These are phyloP conservation scores for Pyrenophora seminiperda DNA, from an alignment of 2,329 filamentous ascomycete species.

Conservation along the genomic window DNA sequence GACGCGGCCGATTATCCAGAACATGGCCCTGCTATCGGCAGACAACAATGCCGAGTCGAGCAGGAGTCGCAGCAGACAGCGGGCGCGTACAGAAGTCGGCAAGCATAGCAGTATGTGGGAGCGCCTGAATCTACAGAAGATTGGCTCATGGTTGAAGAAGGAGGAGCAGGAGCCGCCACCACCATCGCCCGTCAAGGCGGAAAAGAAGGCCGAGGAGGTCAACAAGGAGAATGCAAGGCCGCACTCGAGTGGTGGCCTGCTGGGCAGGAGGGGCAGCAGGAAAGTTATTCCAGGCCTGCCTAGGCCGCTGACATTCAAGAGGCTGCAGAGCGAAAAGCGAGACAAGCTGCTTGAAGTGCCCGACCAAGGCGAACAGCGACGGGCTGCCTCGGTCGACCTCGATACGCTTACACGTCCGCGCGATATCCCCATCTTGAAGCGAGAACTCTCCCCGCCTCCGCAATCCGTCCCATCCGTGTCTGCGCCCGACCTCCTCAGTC, in stretches of 20 bases:
- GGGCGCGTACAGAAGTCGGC: slow-evolving; percentile 41
- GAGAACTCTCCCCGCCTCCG: slow-evolving; percentile 50
- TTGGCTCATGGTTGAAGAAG: slow-evolving; percentile 49
- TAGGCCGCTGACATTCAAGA: slow-evolving; percentile 76
- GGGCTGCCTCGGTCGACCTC: slow-evolving; percentile 70
- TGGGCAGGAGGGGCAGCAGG: slow-evolving; percentile 46
- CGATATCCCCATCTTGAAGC: slow-evolving; percentile 35
- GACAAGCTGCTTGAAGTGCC: slow-evolving; percentile 72
- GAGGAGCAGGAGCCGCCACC: slow-evolving; percentile 43
- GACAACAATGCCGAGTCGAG: slow-evolving; percentile 37
- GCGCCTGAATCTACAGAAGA: slow-evolving; percentile 47
- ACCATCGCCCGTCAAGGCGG: slow-evolving; percentile 1
- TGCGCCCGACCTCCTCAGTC: slow-evolving; percentile 47
- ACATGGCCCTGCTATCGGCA: slow-evolving; percentile 37
- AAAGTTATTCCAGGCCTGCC: slow-evolving; percentile 80
- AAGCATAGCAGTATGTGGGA: slow-evolving; percentile 47
- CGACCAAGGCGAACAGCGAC: slow-evolving; percentile 68
- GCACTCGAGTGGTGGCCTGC: slow-evolving; percentile 40
- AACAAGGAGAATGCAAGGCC: slow-evolving; percentile 30
- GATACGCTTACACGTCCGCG: no score
- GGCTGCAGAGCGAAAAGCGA: slow-evolving; percentile 80
- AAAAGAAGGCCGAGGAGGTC: slow-evolving; percentile 12
- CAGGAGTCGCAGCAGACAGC: slow-evolving; percentile 39
- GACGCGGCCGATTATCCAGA: slow-evolving; percentile 5
- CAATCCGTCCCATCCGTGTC: slow-evolving; percentile 47